phyloP scores from a whole-genome alignment of 169 alveolate species.

The Cryptosporidium sp. region DNA sequence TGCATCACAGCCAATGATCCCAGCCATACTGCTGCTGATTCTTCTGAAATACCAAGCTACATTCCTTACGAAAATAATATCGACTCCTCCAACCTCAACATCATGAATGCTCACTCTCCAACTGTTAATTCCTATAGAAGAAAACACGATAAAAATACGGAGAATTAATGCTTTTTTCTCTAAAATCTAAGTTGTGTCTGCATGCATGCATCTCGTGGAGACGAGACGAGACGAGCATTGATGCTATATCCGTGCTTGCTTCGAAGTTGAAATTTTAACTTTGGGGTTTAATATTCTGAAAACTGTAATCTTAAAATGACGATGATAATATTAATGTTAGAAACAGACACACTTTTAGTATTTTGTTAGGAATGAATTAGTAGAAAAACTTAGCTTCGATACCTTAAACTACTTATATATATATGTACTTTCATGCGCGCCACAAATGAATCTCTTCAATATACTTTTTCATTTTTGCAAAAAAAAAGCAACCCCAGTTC shows the following conservation, averaged over 20 bases:
- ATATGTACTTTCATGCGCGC: neutral
- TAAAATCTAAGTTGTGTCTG: neutral
- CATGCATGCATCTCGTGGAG: neutral
- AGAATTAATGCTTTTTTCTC: neutral
- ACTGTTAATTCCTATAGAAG: slow-evolving; percentile 18
- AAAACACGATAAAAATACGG: neutral
- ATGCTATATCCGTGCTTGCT: neutral
- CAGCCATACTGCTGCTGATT: neutral
- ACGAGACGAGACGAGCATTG: neutral
- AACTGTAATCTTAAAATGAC: neutral
- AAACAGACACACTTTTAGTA: too few relatives aligned
- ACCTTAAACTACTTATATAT: slow-evolving; percentile 3
- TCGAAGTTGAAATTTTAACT: neutral
- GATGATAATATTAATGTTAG: neutral
- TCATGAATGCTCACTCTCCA: slow-evolving; percentile 33
- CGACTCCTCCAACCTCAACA: slow-evolving; percentile 13
- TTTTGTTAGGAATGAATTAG: neutral
- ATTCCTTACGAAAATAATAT: slow-evolving; percentile 29
- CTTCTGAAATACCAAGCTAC: slow-evolving; percentile 18
- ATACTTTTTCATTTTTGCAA: too few relatives aligned
- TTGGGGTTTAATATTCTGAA: too few relatives aligned
- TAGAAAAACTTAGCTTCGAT: neutral
- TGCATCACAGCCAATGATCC: neutral
- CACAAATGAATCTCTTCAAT: neutral
- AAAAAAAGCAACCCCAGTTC: too few relatives aligned